Conservation (phyloP, 2,329 filamentous ascomycete species). For the Ceratocystis lukuohia region DNA sequence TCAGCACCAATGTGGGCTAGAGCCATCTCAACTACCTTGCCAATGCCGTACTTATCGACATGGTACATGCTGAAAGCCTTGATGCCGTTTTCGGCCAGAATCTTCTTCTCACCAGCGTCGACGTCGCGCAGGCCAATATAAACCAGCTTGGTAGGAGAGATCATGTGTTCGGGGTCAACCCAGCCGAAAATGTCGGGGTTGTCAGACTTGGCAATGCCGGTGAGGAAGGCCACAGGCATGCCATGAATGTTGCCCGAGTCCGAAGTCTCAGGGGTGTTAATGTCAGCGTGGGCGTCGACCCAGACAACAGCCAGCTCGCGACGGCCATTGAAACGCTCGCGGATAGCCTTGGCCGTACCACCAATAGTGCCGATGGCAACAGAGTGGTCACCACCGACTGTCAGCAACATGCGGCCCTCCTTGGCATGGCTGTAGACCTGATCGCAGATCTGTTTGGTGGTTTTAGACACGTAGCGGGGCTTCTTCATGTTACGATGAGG, state of each 20-base stretch:
- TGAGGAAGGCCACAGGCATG: constrained; percentile 90
- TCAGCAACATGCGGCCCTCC: constrained; percentile 75
- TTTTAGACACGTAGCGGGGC: constrained; percentile 69
- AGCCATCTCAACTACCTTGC: constrained; percentile 96
- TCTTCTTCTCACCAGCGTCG: constrained; percentile 84
- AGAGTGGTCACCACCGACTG: constrained; percentile 88
- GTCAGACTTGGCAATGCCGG: constrained; percentile 66
- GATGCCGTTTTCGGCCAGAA: constrained; percentile 76
- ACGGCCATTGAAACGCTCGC: constrained; percentile 56
- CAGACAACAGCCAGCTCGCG: constrained; percentile 90
- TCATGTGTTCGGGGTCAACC: constrained; percentile 57
- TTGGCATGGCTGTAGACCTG: constrained; percentile 81
- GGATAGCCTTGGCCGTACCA: constrained; percentile 72
- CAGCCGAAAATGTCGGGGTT: constrained; percentile 77
- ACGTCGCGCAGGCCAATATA: constrained; percentile 95
- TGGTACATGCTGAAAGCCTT: constrained; percentile 98
- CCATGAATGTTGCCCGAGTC: constrained; percentile 91
- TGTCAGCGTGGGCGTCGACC: constrained; percentile 96
- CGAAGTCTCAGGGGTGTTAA: constrained; percentile 88
- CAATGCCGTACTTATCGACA: constrained; percentile 89
- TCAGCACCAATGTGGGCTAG: constrained; percentile 86
- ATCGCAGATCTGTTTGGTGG: constrained; percentile 63
- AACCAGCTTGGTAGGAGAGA: constrained; percentile 72
- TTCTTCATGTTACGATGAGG: constrained; percentile 90
- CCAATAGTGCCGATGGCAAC: constrained; percentile 91